These are phyloP conservation scores for Annulohypoxylon truncatum DNA, from an alignment of 2,329 filamentous ascomycete genomes.

Conservation along the genomic window DNA sequence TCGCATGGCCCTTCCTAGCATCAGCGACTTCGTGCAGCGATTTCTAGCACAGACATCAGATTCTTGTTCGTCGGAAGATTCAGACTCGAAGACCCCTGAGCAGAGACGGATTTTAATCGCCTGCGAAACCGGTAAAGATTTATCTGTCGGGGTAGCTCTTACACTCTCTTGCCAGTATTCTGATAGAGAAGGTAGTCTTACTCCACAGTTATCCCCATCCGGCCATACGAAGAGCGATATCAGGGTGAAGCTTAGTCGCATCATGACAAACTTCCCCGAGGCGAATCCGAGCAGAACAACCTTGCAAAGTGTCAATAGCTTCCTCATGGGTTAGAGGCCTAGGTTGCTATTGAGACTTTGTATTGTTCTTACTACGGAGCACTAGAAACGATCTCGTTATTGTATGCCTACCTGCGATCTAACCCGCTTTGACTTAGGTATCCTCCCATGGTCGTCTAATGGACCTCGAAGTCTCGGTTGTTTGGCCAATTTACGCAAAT, in stretches of 20 bases:
- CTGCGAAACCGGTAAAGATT: conserved; percentile 82
- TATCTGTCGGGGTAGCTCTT: conserved; percentile 82
- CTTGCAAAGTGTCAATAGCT: conserved; percentile 91
- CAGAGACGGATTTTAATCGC: conserved; percentile 65
- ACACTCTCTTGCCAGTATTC: conserved; percentile 80
- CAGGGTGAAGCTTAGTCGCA: conserved; percentile 80
- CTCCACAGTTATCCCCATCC: conserved; percentile 8
- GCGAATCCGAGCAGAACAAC: conserved; percentile 88
- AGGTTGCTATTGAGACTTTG: neutral
- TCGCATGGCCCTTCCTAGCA: conserved; percentile 73
- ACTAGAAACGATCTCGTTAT: neutral
- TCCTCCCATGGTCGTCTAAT: neutral
- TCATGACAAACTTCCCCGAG: conserved; percentile 81
- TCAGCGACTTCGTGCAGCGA: conserved; percentile 66
- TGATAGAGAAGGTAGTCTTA: conserved; percentile 67
- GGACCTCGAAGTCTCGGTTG: neutral
- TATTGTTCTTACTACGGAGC: neutral
- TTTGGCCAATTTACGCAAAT: neutral
- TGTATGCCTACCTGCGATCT: neutral
- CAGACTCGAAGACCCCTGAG: neutral
- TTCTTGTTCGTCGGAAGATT: conserved; percentile 43
- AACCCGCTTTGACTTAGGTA: neutral
- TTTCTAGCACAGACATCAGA: conserved; percentile 49
- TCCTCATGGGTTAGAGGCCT: conserved; percentile 71
- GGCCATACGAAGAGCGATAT: conserved; percentile 79